phyloP scores from a whole-genome alignment of 345 rosid species.

The Citropsis articulata region DNA sequence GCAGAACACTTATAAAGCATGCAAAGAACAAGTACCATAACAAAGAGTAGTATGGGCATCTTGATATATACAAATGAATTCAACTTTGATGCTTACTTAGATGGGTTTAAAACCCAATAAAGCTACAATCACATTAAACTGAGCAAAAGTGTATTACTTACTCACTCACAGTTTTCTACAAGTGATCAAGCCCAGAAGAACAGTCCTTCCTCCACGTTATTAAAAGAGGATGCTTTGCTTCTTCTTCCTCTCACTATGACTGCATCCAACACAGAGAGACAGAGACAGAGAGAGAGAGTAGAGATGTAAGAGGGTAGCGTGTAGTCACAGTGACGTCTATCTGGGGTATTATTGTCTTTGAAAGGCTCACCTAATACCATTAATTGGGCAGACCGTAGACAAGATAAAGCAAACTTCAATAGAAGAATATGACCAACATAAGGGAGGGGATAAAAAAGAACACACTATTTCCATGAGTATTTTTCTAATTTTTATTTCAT shows the following conservation, averaged over 20 bases:
- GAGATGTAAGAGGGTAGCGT: background rate
- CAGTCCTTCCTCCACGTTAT: background rate
- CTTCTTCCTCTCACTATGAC: background rate
- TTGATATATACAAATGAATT: background rate
- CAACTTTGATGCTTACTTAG: slow-evolving; percentile 17
- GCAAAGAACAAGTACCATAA: background rate
- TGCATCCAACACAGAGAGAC: background rate
- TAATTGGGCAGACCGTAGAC: background rate
- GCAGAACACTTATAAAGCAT: background rate
- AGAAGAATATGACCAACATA: background rate
- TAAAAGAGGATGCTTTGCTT: slow-evolving; percentile 19
- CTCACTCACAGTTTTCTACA: slow-evolving; percentile 12
- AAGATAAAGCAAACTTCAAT: background rate
- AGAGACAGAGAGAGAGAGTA: background rate
- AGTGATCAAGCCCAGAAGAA: background rate
- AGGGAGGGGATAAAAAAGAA: too few species aligned
- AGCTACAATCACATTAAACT: background rate
- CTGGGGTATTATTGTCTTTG: background rate
- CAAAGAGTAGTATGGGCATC: background rate
- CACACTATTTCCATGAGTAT: background rate
- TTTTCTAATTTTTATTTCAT: too few species aligned
- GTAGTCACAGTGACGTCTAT: background rate
- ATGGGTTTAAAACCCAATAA: slow-evolving; percentile 7
- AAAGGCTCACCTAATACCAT: background rate
- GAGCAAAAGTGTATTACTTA: background rate